These are phyloP conservation scores for Rhodotorula diobovata DNA, from an alignment of 768 basidiomycete species.

Conservation along the genomic window DNA sequence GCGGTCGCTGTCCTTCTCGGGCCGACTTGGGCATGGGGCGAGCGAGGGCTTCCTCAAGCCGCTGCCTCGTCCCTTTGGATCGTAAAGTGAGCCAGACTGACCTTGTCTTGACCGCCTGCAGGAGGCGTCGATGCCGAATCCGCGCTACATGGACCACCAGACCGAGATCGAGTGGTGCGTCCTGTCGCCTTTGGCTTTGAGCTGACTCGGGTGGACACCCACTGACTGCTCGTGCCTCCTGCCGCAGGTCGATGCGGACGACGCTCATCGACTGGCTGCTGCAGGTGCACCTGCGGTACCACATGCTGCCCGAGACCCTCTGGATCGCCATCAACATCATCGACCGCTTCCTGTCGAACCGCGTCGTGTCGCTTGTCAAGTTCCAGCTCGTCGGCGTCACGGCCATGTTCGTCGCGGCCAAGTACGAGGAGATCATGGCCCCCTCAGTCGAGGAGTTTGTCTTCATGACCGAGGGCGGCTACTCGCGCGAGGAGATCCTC, in stretches of 20 bases:
- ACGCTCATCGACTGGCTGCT: constrained; percentile 97
- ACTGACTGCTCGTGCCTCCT: not conserved
- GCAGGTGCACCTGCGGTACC: constrained; percentile 95
- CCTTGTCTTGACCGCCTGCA: constrained; percentile 45
- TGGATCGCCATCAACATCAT: constrained; percentile 99
- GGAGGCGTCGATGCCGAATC: constrained; percentile 82
- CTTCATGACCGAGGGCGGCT: constrained; percentile 93
- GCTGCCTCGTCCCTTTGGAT: no score
- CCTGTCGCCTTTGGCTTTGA: not conserved
- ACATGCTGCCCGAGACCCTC: constrained; percentile 97
- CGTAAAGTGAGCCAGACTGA: not conserved
- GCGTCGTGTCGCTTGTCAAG: constrained; percentile 81
- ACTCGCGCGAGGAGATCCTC: constrained; percentile 88
- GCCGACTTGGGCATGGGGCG: no score
- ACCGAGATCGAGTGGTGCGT: constrained; percentile 65
- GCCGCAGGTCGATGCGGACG: constrained; percentile 80
- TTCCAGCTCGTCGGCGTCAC: constrained; percentile 96
- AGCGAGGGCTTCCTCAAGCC: no score
- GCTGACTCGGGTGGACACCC: no score
- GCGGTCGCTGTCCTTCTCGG: not conserved
- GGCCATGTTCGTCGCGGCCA: constrained; percentile 97
- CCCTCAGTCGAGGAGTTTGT: constrained; percentile 98
- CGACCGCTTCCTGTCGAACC: constrained; percentile 83
- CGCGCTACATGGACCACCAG: constrained; percentile 90
- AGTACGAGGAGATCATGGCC: constrained; percentile 98